phyloP scores from a whole-genome alignment of 768 basidiomycete species.

The Tricholoma sp. region DNA sequence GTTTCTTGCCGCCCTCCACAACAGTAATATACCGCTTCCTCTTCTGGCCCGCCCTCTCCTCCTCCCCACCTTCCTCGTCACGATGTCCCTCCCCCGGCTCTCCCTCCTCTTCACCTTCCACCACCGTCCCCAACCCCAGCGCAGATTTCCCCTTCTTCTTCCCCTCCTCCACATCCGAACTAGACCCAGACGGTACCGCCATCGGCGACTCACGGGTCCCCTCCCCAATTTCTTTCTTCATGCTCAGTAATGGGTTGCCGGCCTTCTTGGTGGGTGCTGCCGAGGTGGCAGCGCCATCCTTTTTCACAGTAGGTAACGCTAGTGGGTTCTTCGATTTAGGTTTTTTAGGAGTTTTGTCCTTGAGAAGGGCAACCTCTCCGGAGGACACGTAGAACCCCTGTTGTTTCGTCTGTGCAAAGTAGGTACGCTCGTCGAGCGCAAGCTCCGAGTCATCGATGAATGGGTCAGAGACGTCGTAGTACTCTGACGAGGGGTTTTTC shows the following conservation, averaged over 20 bases:
- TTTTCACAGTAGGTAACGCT: constrained; percentile 9
- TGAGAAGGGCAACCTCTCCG: constrained; percentile 82
- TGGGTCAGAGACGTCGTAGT: constrained; percentile 88
- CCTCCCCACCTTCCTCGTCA: constrained; percentile 14
- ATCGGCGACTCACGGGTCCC: neutral
- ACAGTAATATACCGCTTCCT: constrained; percentile 49
- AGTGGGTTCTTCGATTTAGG: constrained; percentile 58
- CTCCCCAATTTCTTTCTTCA: neutral
- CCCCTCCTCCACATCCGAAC: neutral
- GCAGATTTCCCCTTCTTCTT: constrained; percentile 7
- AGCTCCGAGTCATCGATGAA: constrained; percentile 99
- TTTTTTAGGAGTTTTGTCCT: constrained; percentile 75
- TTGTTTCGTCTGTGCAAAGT: constrained; percentile 87
- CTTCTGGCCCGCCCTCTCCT: constrained; percentile 41
- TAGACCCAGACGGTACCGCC: neutral
- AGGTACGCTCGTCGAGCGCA: constrained; percentile 84
- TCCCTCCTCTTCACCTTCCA: neutral
- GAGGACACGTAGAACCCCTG: constrained; percentile 89
- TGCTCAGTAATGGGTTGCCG: neutral
- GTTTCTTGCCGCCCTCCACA: constrained; percentile 61
- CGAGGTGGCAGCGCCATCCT: constrained; percentile 4
- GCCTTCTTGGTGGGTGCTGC: neutral
- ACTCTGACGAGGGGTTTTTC: constrained; percentile 57
- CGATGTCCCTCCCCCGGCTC: neutral
- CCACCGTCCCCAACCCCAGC: neutral